A percentile compares a stretch with the other conserved stretches of the same genome.
Conservation (phyloP, 2,329 filamentous ascomycete species). For the Colletotrichum viniferum region DNA sequence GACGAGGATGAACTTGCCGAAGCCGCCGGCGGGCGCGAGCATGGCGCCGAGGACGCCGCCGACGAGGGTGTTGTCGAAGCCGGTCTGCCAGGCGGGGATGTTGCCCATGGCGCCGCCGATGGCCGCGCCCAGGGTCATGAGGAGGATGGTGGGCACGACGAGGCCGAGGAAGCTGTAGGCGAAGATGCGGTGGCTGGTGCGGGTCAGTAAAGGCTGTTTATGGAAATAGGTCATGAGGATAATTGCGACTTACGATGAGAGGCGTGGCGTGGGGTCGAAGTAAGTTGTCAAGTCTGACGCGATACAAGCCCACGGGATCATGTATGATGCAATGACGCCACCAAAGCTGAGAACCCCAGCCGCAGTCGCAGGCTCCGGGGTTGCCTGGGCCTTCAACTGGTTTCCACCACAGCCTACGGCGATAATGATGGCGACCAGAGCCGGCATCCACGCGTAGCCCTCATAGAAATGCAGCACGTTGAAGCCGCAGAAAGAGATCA, state of each 20-base stretch:
- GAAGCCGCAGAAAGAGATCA: slow-evolving; percentile 54
- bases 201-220: background rate
- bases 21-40: slow-evolving; percentile 32
- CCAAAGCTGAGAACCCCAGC: slow-evolving; percentile 58
- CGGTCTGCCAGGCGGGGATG: slow-evolving; percentile 31
- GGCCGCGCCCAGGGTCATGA: slow-evolving; percentile 43
- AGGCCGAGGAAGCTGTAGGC: slow-evolving; percentile 62
- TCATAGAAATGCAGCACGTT: slow-evolving; percentile 49
- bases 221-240: background rate
- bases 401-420: slow-evolving; percentile 43
- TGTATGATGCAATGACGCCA: slow-evolving; percentile 66
- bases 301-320: slow-evolving; percentile 65
- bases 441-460: slow-evolving; percentile 50
- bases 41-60: slow-evolving; percentile 35
- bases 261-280: slow-evolving; percentile 55
- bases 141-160: slow-evolving; percentile 36
- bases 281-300: slow-evolving; percentile 67
- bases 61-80: slow-evolving; percentile 32
- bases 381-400: slow-evolving; percentile 40
- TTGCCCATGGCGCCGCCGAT: slow-evolving; percentile 38
- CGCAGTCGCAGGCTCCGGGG: slow-evolving; percentile 41
- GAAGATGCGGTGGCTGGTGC: slow-evolving; percentile 48
- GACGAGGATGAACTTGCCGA: slow-evolving; percentile 42
- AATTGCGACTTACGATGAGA: slow-evolving; percentile 41
- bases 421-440: slow-evolving; percentile 43